Conservation (phyloP, 371 early-diverging fungal genomes). For the Apophysomyces ossiformis region DNA sequence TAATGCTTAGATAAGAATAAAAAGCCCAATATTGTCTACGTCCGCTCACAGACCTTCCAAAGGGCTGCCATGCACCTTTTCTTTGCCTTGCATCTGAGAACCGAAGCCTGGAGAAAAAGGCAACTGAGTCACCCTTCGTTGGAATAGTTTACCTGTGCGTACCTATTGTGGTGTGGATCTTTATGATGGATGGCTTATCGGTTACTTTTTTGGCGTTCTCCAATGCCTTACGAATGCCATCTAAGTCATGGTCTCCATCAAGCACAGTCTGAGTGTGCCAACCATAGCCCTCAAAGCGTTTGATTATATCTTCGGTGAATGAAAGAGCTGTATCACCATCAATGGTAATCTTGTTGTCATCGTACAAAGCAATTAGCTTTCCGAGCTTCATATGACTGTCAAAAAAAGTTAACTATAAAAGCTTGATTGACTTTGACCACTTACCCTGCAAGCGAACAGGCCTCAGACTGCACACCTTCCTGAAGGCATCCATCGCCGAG, state of each 20-base stretch:
- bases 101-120: constrained; percentile 72
- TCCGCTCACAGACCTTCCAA: constrained; percentile 61
- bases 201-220: constrained; percentile 82
- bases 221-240: constrained; percentile 74
- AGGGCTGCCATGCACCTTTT: constrained; percentile 91
- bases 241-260: constrained; percentile 87
- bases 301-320: constrained; percentile 93
- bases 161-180: constrained; percentile 82
- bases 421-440: constrained; percentile 14
- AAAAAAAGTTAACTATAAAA: neutral
- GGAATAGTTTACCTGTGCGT: constrained; percentile 10
- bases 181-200: constrained; percentile 90
- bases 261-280: constrained; percentile 88
- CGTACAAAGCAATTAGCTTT: constrained; percentile 97
- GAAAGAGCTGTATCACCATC: constrained; percentile 92
- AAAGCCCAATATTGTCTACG: neutral
- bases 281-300: constrained; percentile 93
- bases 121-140: neutral
- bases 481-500: constrained; percentile 99
- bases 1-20: constrained; percentile 4
- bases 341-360: constrained; percentile 96
- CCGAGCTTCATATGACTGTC: constrained; percentile 92
- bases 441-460: constrained; percentile 97
- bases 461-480: constrained; percentile 98
- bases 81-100: constrained; percentile 85